Base-by-base conservation (phyloP, 1,284 basidiomycete species). In the Pseudozyma thailandica region DNA sequence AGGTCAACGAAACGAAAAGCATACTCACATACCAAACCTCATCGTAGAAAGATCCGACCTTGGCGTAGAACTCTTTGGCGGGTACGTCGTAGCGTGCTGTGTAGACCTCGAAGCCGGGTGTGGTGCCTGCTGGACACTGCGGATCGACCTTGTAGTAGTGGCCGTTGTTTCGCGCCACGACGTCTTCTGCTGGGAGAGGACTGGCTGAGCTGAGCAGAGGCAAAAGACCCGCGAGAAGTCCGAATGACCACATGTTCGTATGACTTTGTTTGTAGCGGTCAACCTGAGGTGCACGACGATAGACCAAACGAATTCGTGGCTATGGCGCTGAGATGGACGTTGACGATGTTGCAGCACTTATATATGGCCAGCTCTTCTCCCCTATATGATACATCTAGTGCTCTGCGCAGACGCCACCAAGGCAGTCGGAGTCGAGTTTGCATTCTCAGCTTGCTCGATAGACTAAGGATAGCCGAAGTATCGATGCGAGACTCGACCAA, bases 1-100 rank as follows among this genome's bases (percentile, higher is more conserved):
- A n/a, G n/a, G n/a, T n/a, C n/a, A n/a, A n/a, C n/a, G n/a, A n/a
- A n/a, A n/a, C n/a, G n/a, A n/a, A n/a, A n/a, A n/a, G n/a, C n/a
- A 53, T 52, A 60, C 57, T 60, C 39, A 60, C 57, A 50, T 63
- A 63, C 60, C 60, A 63, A 8, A 42, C 52, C 18, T 63, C 60
- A 38, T 63, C 60, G 38, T 31, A 63, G 44, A 63, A 63, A 12
- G 60, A 63, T 6, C 60, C 53, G 4, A 63, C 53, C 20, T 56
- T 63, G 43, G 48, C 60, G 31, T 35, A 56, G 30, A 63, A 63
- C 33, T 50, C 27, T 10, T 51, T 38, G 15, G 53, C 48, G 20
- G 60, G 60, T 7, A 63, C 60, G 10, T 63, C 44, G 44, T 55
- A 63, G 15, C 60, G 42, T 1, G 60, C 60, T 4, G 60, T 63